Conservation (phyloP, 2,329 filamentous ascomycete genomes). For the Hymenoscyphus fraxineus region DNA sequence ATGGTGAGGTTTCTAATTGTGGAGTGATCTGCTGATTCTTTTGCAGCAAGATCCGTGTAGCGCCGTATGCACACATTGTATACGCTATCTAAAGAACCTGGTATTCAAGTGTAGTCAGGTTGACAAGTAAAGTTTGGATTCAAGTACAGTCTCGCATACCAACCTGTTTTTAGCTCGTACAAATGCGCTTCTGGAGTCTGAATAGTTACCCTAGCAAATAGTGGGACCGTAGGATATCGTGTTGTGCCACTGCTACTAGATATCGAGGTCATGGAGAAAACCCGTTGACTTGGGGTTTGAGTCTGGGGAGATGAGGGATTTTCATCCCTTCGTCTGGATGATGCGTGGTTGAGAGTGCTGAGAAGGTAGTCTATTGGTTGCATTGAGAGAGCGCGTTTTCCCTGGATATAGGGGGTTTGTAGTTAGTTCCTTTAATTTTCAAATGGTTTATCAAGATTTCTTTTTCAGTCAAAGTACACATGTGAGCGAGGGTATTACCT, state of each 20-base stretch:
- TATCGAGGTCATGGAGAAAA: not conserved
- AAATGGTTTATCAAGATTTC: no score
- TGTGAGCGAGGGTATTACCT: no score
- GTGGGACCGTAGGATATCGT: not conserved
- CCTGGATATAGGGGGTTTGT: not conserved
- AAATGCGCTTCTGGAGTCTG: not conserved
- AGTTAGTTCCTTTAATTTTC: not conserved
- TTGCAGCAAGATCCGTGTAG: not conserved
- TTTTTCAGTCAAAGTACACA: no score
- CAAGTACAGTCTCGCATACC: not conserved
- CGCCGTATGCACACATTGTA: not conserved
- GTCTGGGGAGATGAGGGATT: not conserved
- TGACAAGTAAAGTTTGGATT: not conserved
- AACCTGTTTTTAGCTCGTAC: not conserved
- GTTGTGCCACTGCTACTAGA: not conserved
- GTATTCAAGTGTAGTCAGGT: not conserved
- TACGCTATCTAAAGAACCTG: not conserved
- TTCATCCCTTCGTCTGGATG: not conserved
- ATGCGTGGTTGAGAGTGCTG: not conserved
- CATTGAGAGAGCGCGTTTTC: not conserved
- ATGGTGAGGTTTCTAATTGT: no score
- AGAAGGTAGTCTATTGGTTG: slow-evolving; percentile 1
- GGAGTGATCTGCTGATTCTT: not conserved
- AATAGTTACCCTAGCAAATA: not conserved
- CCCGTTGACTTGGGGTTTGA: not conserved